Evolutionary conservation across 306 rosid genomes (phyloP), one percentile per base, ranked within the genome.

Genomic region (Comarum palustre): DNA sequence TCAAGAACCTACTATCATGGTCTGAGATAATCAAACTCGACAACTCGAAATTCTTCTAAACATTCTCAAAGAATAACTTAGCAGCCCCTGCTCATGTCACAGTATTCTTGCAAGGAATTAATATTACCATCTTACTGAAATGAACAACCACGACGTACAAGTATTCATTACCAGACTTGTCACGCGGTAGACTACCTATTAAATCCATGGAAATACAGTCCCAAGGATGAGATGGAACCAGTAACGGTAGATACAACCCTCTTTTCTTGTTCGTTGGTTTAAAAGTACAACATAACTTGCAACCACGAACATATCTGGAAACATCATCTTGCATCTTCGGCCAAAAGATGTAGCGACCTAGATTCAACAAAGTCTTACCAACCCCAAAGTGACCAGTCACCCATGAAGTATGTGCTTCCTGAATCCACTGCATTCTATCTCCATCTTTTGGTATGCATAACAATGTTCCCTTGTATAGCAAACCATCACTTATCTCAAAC

Each of bases 371-470:
- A 46, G 60, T 47, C 4, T 47, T 68, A 0, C 24, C 39, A 3
- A 47, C 73, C 6, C 73, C 42, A 47, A 68, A 68, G 47, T 68
- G 58, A 12, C 60, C 54, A 22, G n/a, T 39, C 24, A 46, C 41
- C 25, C 29, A 25, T 6, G 43, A 68, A 11, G 59, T 68, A 46
- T 68, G 58, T 12, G 73, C 42, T 25, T 68, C 42, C 11, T 34
- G 57, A 25, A 68, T 68, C 58, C 39, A 68, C 12, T 68, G 22
- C 6, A 68, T 1, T 15, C 43, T 45, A 15, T 47, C 34, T 11
- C 39, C 58, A 14, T 68, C 59, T 68, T 68, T 22, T 15, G 60
- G 73, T 15, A 66, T 39, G 55, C 71, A 62, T 2, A 62, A 17
- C n/a, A n/a, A n/a, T 32, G 29, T 2, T 2, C 29, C 60, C 27